Evolutionary conservation across 1,139 yeast genomes (phyloP), one percentile per base, ranked within the genome.

Genomic region (Blastobotrys capitulatus): DNA sequence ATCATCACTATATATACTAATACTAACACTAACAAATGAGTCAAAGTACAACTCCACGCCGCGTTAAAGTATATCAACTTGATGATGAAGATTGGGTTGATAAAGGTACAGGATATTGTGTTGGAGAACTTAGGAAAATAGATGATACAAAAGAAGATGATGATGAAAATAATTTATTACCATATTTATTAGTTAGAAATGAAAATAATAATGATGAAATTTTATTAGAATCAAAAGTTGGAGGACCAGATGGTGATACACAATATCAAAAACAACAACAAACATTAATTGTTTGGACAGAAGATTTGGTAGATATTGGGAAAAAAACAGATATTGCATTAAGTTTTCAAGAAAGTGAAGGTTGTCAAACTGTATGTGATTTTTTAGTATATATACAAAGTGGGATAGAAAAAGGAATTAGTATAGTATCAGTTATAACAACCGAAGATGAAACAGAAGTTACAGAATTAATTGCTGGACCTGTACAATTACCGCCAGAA

Each of bases 191-290:
- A 15, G 97, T 92, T 20, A 73, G 81, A 50, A 83, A 83, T 63
- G 97, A 90, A 65, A 69, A 76, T 22, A 75, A 83, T 56, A 71
- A 79, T 2, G 71, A 75, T 3, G 82, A 83, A 34, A 70, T 81
- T 18, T 70, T 92, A 27, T 70, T 92, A 46, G 77, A 79, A 60
- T 80, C 92, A 8, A 74, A 68, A 51, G 74, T 92, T 22, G 82
- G 80, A 58, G 42, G 42, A 2, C 12, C 22, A 9, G 31, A 39
- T 26, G 95, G 95, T 0, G 70, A 79, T 32, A 84, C 83, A 1
- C 95, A 86, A 60, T 90, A 86, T 64, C 97, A 90, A 65, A 77
- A 95, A 60, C 97, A 90, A 63, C 97, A 92, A 63, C 97, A 89
- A 55, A 89, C 97, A 0, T 72, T 92, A 46, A 87, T 92, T 19